Base-by-base conservation (phyloP, 495 filamentous ascomycete species). In the Aspergillus nidulans region DNA sequence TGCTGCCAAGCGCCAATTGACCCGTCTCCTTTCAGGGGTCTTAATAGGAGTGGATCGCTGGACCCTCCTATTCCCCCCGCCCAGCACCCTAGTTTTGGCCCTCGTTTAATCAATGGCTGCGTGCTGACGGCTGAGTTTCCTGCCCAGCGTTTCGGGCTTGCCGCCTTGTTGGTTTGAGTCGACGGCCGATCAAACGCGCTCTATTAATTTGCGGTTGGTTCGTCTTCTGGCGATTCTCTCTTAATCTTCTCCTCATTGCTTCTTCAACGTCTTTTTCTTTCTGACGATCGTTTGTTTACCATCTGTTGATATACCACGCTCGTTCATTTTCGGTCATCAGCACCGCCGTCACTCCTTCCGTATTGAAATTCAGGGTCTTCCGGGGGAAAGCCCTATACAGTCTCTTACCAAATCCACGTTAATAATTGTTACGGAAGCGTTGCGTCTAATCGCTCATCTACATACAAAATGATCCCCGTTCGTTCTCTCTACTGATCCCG, bases 61-160 rank as follows among this genome's bases (percentile, higher is more conserved):
- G 45, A 36, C 30, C 30, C 25, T 36, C 21, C 45, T 49, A 8
- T 34, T 41, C 36, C 25, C 43, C 36, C 41, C 47, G 55, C 55
- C 55, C 41, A 57, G 48, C 48, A 28, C 49, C 43, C 55, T 57
- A 57, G 55, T 52, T 10, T 52, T 41, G 25, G 12, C 20, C 40
- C 19, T 46, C 41, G 55, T 52, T 52, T 52, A 44, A 50, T 57
- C 28, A 57, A 52, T 57, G 26, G 36, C 53, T 56, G 53, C 19
- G 53, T 45, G 21, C 24, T 32, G n/a, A 42, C 9, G 34, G 19
- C 9, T 36, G 18, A 42, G 49, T 13, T 42, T 25, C 40, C 36
- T 39, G 47, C 47, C 47, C 32, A 49, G 47, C 20, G 47, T 49
- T 49, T 49, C 36, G 51, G 40, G 26, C 42, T 25, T 24, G 19